phyloP scores from a whole-genome alignment of 768 basidiomycete genomes.

The Agrocybe pediades region DNA sequence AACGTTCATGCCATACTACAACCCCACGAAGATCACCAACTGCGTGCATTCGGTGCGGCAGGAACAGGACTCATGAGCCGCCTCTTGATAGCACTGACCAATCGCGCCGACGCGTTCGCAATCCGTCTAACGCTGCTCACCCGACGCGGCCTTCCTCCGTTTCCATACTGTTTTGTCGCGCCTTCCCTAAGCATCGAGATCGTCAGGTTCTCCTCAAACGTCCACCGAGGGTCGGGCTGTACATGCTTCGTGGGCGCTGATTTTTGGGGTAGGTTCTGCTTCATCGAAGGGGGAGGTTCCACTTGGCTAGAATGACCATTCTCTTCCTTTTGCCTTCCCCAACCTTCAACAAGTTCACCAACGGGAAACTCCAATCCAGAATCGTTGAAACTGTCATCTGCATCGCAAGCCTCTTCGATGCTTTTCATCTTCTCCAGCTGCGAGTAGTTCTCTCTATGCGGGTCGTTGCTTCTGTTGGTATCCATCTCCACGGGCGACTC shows the following conservation, averaged over 20 bases:
- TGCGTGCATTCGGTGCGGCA: neutral
- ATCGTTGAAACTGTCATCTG: slow-evolving; percentile 15
- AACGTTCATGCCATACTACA: neutral
- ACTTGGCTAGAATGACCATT: no score
- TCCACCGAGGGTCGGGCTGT: slow-evolving; percentile 7
- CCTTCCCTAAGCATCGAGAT: slow-evolving; percentile 24
- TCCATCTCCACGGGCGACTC: no score
- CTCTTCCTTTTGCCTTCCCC: neutral
- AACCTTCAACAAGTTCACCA: slow-evolving; percentile 2
- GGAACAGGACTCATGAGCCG: neutral
- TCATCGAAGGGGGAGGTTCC: neutral
- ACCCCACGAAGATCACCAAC: neutral
- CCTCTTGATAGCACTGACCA: slow-evolving; percentile 1
- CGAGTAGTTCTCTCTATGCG: neutral
- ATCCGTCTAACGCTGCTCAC: neutral
- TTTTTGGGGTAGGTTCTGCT: neutral
- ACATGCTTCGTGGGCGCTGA: neutral
- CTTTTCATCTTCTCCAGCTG: neutral
- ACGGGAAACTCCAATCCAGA: slow-evolving; percentile 17
- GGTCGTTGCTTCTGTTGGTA: neutral
- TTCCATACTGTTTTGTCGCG: slow-evolving; percentile 7
- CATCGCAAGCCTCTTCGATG: neutral
- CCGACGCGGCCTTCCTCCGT: neutral
- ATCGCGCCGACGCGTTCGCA: slow-evolving; percentile 8
- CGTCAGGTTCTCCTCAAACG: slow-evolving; percentile 24